Percentiles rank a stretch among this genome's conserved stretches.
Conservation (phyloP, 441 rosid species). For the Erysimum cheiri region DNA sequence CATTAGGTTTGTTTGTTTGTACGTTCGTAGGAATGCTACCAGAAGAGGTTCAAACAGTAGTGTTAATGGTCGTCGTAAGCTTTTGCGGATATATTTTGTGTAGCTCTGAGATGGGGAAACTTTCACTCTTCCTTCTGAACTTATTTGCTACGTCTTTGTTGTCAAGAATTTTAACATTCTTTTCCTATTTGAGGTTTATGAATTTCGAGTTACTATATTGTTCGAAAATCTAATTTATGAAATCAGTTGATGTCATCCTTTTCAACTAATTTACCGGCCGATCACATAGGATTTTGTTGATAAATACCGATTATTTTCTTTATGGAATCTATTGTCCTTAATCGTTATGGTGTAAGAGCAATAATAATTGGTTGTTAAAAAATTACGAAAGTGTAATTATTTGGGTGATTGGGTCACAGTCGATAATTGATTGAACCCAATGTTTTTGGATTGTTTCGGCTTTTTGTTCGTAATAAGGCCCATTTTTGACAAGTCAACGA, state of each 20-base stretch:
- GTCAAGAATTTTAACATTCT: not conserved
- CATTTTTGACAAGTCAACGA: not conserved
- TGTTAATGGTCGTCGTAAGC: conserved; percentile 22
- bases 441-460: not conserved
- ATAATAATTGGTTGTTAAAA: too few relatives aligned
- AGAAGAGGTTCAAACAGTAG: conserved; percentile 23
- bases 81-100: conserved; percentile 7
- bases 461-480: conserved; percentile 6
- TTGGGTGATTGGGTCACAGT: too few relatives aligned
- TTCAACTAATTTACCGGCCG: not conserved
- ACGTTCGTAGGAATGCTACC: conserved; percentile 33
- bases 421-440: too few relatives aligned
- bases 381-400: too few relatives aligned
- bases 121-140: not conserved
- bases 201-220: not conserved
- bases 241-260: not conserved
- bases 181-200: not conserved
- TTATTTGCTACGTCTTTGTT: conserved; percentile 7
- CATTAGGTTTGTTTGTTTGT: conserved; percentile 31
- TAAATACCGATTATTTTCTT: not conserved
- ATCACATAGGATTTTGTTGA: not conserved
- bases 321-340: not conserved
- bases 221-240: too few relatives aligned
- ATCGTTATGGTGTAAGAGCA: not conserved
- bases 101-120: conserved; percentile 11